A percentile compares a stretch with the other conserved stretches of the same genome.
phyloP scores from a whole-genome alignment of 306 rosid species.

The Inga leiocalycina region DNA sequence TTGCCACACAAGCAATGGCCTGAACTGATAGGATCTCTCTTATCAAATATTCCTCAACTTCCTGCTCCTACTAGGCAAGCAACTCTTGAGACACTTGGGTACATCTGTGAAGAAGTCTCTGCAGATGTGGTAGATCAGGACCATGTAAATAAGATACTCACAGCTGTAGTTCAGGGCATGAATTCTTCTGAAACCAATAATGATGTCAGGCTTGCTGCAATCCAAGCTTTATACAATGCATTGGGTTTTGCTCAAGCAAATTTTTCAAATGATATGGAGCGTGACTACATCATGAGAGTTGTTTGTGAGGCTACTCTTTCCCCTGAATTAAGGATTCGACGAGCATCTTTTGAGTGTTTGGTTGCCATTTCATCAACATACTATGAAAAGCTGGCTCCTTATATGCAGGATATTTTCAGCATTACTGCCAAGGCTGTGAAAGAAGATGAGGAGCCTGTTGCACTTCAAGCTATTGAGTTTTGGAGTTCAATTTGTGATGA shows the following conservation, averaged over 20 bases:
- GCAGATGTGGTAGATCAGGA: slow-evolving; percentile 71
- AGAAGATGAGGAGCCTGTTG: slow-evolving; percentile 93
- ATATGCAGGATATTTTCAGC: slow-evolving; percentile 78
- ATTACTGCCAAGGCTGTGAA: slow-evolving; percentile 90
- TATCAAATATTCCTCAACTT: slow-evolving; percentile 77
- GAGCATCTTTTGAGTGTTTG: slow-evolving; percentile 84
- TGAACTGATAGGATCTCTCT: slow-evolving; percentile 70
- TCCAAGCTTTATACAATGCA: slow-evolving; percentile 74
- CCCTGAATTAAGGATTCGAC: slow-evolving; percentile 75
- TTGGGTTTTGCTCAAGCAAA: slow-evolving; percentile 94
- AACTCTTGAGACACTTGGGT: slow-evolving; percentile 92
- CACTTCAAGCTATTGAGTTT: slow-evolving; percentile 90
- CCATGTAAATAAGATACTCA: slow-evolving; percentile 81
- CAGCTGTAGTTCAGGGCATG: slow-evolving; percentile 93
- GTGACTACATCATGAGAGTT: slow-evolving; percentile 84
- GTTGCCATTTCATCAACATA: slow-evolving; percentile 90
- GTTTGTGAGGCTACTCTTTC: slow-evolving; percentile 93
- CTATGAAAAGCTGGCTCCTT: slow-evolving; percentile 80
- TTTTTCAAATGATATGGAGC: slow-evolving; percentile 89
- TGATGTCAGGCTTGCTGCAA: slow-evolving; percentile 79
- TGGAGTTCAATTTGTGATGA: slow-evolving; percentile 98
- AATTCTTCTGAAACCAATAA: slow-evolving; percentile 68
- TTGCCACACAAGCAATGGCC: slow-evolving; percentile 95
- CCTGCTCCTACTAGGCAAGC: slow-evolving; percentile 82
- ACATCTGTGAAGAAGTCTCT: slow-evolving; percentile 91